Evolutionary conservation across 192 early-diverging fungal species (phyloP), one percentile per base, ranked within the genome.

Genomic region (Dissophora globulifera): DNA sequence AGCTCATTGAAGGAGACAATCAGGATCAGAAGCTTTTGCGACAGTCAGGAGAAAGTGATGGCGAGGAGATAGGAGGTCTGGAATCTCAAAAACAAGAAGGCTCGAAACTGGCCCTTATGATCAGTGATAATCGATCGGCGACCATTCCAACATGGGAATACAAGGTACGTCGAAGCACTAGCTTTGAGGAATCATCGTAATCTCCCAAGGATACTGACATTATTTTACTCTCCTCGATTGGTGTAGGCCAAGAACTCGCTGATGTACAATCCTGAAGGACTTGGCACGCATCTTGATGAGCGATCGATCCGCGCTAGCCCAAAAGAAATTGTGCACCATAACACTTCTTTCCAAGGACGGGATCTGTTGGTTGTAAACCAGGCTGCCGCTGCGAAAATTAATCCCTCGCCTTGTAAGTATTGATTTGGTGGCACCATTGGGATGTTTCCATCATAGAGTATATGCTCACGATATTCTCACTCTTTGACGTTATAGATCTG

Each of bases 251-350:
- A 84, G 42, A 93, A 92, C 54, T 41, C 86, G 0, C 65, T 94
- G n/a, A 93, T 94, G 92, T 92, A 93, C 66, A 75, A 76, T 52
- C 89, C 88, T 0, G 86, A 91, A 27, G 86, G 81, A 13, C 54
- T 78, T 13, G 57, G 84, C 50, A 31, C 82, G 66, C 38, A 65
- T 58, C 32, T 84, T 40, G 42, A 79, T 20, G 65, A 79, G 8
- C 46, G 67, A 25, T 57, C 70, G 9, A 53, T 74, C 3, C 80
- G 90, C 26, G 81, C 68, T 0, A 67, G 79, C 3, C 86, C 90
- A 51, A 91, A 89, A 68, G 75, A 89, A 41, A 86, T 94, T 38
- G 74, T 74, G 13, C 84, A 91, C 71, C 26, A 47, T 20, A 87
- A 90, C 26, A 94, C 92, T 1, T 78, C 82, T 17, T 85, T 93